Evolutionary conservation across 2,329 filamentous ascomycete genomes (phyloP), one percentile per base, ranked within the genome.

Genomic region (Fusarium compactum): DNA sequence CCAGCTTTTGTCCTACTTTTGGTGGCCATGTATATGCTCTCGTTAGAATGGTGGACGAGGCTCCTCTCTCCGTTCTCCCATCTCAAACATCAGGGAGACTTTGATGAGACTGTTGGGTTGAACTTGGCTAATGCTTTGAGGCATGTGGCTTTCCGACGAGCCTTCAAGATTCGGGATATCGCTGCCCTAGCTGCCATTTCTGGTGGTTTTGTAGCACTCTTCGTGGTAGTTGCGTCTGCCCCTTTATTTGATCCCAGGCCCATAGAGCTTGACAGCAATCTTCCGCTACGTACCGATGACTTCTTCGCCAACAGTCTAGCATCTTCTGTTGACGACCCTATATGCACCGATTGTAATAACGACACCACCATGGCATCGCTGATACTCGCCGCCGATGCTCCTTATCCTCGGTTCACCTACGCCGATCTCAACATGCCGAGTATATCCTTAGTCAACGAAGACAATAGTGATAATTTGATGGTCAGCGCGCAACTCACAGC

Each of bases 401-500:
- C 78, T 0, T 82, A 79, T 24, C 80, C 82, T 0, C 50, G 55
- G 0, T 82, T 80, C 46, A 83, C 81, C 0, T 82, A 77, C 62
- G 76, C 78, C 15, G 63, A 76, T 58, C 71, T 75, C 40, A 75
- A 72, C 34, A 69, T 80, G 25, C 78, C 77, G 8, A 63, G 61
- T 3, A 32, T 79, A 5, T 55, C 58, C 12, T 16, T 76, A 20
- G 62, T 62, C 16, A 71, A 75, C 27, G 41, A 61, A 30, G 43
- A 59, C 25, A 15, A 47, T 8, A 44, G 44, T 1, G 51, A 66
- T 10, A 55, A 67, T n/a, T 43, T 69, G 18, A 70, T 51, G 24
- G 65, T 80, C 8, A 69, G 69, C 7, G 76, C 73, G 5, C 74
- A 62, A 2, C 22, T 82, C 2, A 77, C 78, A 0, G 80, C 77